Evolutionary conservation across 352 stramenopile species (phyloP), one percentile per base, ranked within the genome.

Genomic region (Pythium coloratum): DNA sequence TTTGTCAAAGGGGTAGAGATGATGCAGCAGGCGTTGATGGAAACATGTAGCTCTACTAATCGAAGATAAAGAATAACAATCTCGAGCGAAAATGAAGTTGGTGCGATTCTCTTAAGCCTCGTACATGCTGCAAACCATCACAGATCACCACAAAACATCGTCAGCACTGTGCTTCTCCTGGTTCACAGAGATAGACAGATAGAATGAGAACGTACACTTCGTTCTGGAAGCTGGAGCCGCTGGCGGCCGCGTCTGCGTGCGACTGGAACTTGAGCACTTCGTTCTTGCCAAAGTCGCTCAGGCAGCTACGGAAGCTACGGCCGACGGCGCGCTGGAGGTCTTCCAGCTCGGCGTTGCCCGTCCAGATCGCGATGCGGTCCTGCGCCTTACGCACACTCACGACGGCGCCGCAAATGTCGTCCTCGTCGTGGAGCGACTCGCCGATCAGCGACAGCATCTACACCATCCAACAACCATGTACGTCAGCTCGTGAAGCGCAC

Each of bases 291-390:
- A 96, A 79, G 63, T 96, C 88, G 44, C 87, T 75, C 60, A 96
- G 84, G 16, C 80, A 84, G 55, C 81, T 80, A 62, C 88, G 86
- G 65, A 96, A 96, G 60, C 85, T 79, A 46, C 84, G 81, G 59
- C 88, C 88, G 59, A 96, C 91, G 36, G 80, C 81, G 64, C 87
- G 88, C 67, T 95, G 86, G 36, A 87, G 78, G 53, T 92, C 78
- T 64, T 91, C 76, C 59, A 81, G 78, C 44, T 83, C 75, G 30
- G 89, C 87, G 69, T 85, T 94, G 75, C 81, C 84, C 47, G 82
- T 97, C 97, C 97, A 99, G 55, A 99, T 90, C 50, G 96, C 90
- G 74, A 99, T 97, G 56, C 95, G 88, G 83, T 99, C 94, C 78
- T 99, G 92, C 33, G 86, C 72, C 76, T 98, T 98, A 51, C 97